A percentile compares a stretch with the other conserved stretches of the same genome.
Conservation (phyloP, 2,329 filamentous ascomycete species). For the Cytospora piceicola region DNA sequence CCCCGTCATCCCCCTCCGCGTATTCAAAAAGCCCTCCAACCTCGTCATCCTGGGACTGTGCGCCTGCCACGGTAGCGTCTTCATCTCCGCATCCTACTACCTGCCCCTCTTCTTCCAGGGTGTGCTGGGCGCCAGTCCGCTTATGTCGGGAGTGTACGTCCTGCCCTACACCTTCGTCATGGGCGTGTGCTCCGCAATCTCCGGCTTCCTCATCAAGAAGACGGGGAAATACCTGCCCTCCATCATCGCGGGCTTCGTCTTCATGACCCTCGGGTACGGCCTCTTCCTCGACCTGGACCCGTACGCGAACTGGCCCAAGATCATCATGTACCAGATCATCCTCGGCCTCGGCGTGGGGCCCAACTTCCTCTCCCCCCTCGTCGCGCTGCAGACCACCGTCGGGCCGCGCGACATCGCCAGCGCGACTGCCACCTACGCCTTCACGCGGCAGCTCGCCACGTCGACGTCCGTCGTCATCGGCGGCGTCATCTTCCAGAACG, state of each 20-base stretch:
- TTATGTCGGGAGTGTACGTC: slow-evolving; percentile 64
- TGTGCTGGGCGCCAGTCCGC: slow-evolving; percentile 62
- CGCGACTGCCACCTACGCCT: slow-evolving; percentile 65
- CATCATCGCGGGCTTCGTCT: slow-evolving; percentile 56
- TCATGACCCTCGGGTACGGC: slow-evolving; percentile 64
- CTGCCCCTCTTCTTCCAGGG: slow-evolving; percentile 75
- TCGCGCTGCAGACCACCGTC: slow-evolving; percentile 67
- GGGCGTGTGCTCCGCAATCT: slow-evolving; percentile 47
- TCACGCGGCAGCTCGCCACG: slow-evolving; percentile 61
- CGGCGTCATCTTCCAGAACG: slow-evolving; percentile 47
- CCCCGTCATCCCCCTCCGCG: slow-evolving; percentile 68
- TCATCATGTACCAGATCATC: slow-evolving; percentile 61
- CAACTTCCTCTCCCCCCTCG: slow-evolving; percentile 65
- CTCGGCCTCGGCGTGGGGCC: slow-evolving; percentile 64
- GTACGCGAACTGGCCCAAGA: slow-evolving; percentile 50
- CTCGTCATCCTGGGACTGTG: slow-evolving; percentile 56
- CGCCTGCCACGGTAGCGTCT: slow-evolving; percentile 57
- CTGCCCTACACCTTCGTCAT: slow-evolving; percentile 62
- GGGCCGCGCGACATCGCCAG: slow-evolving; percentile 63
- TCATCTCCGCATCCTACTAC: slow-evolving; percentile 70
- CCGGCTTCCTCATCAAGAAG: slow-evolving; percentile 51
- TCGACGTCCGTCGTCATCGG: slow-evolving; percentile 63
- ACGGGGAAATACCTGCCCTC: slow-evolving; percentile 62
- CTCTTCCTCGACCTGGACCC: slow-evolving; percentile 60
- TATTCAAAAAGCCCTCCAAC: slow-evolving; percentile 62